Base-by-base conservation (phyloP, 1,284 basidiomycete species). In the Ganoderma sinense region DNA sequence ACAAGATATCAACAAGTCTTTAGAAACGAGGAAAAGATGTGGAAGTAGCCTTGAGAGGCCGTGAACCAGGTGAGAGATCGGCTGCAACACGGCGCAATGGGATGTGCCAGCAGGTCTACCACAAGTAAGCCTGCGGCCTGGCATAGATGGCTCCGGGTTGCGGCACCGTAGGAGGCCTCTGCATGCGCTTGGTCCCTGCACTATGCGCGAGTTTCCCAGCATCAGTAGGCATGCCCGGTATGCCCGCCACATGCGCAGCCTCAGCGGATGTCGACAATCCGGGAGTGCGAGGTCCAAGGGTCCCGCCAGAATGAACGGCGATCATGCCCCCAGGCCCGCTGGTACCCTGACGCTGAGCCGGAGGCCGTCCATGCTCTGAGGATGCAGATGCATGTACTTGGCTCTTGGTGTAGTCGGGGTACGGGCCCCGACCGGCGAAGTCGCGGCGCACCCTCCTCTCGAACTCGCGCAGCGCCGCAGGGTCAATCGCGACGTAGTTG, bases 401-500 rank as follows among this genome's bases (percentile, higher is more conserved):
- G 18, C 29, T 8, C 4, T 29, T 31, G 16, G 26, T 16, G 18
- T 31, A 56, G 16, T 56, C 13, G 29, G 53, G 53, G 69, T 89
- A 91, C 0, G 87, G 84, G 0, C 85, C 84, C 5, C 79, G 71
- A 16, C 84, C 83, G 16, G 81, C 80, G 75, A 92, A 94, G 65
- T 94, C 91, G 31, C 84, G 82, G 51, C 85, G 84, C 1, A 95
- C 87, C 78, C 86, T 86, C 0, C 75, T 76, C 74, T 93, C 89
- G 77, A 95, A 95, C 48, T 86, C 88, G 7, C 78, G 75, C 2
- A 96, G 83, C 4, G 92, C 91, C 0, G 84, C 79, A 0, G 90
- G 88, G 65, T 91, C 90, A 62, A 95, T 91, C 64, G 92, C 93
- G 11, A 97, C 95, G 92, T 95, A 95, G 97, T 78, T 96, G 94